These are phyloP conservation scores for Saturnispora galanensis DNA, from an alignment of 805 yeast species.

Conservation along the genomic window DNA sequence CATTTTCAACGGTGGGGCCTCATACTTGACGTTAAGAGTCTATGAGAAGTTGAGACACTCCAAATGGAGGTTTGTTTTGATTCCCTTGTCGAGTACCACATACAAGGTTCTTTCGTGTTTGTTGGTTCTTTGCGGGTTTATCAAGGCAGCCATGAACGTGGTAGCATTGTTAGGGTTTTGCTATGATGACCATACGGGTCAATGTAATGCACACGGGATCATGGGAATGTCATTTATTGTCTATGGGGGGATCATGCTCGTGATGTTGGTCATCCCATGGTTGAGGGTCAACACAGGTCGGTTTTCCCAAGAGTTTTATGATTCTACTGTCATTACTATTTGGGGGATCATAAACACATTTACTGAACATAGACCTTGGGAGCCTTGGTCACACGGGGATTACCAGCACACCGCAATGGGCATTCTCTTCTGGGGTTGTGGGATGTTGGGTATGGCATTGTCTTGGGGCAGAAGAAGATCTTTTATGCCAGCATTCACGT, in stretches of 20 bases:
- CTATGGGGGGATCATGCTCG: conserved; percentile 63
- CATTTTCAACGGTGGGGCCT: conserved; percentile 45
- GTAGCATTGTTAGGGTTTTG: conserved; percentile 84
- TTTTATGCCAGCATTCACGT: conserved; percentile 70
- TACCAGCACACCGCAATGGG: conserved; percentile 97
- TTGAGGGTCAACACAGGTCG: conserved; percentile 40
- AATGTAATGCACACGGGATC: conserved; percentile 93
- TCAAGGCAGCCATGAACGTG: conserved; percentile 70
- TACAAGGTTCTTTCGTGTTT: conserved; percentile 41
- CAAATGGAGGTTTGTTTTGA: conserved; percentile 32
- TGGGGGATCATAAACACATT: conserved; percentile 96
- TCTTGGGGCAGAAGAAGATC: conserved; percentile 60
- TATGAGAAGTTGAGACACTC: conserved; percentile 24
- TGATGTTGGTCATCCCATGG: conserved; percentile 70
- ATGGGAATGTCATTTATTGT: conserved; percentile 86
- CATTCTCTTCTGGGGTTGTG: conserved; percentile 93
- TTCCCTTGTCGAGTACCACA: conserved; percentile 23
- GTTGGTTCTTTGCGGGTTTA: conserved; percentile 57
- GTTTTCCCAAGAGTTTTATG: conserved; percentile 77
- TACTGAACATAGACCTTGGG: conserved; percentile 91
- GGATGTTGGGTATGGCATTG: conserved; percentile 71
- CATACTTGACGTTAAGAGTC: conserved; percentile 23
- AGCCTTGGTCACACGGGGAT: conserved; percentile 86
- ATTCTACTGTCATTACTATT: conserved; percentile 64
- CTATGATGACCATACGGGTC: conserved; percentile 75